Base-by-base conservation (phyloP, 495 filamentous ascomycete species). In the Penicillium dipodomyicola region DNA sequence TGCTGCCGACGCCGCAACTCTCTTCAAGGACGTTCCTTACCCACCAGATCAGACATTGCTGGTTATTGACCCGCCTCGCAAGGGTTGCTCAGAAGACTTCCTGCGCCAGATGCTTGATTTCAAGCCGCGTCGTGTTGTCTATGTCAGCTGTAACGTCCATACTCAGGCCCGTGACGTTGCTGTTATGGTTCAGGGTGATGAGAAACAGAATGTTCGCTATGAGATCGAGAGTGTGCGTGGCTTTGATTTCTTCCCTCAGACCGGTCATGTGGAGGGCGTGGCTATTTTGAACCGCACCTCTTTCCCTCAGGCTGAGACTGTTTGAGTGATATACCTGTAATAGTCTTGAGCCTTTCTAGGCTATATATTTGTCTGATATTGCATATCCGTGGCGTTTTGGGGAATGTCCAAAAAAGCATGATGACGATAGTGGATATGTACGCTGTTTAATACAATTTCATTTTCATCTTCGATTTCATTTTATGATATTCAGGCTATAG, bases 241-340 rank as follows among this genome's bases (percentile, higher is more conserved):
- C 5, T 97, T 97, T 67, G 94, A 98, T 65, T 98, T 98, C 76
- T 98, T 98, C 72, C 94, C 94, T 44, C 94, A 97, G 80, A 97
- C 94, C 23, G 85, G 91, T 6, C 94, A 98, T 80, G 94, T 97
- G 0, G 94, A 98, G 71, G 89, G 94, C 41, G 91, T 97, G 53
- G 94, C 89, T 33, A 84, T 97, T 27, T 70, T 97, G 61, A 79
- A 78, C 61, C 70, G 69, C 37, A 65, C 64, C 41, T 46, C 52
- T 15, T 63, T 64, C 41, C 64, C 62, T 41, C 58, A 57, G 54
- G 52, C 15, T 5, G 54, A 62, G 22, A 27, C 17, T 15, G 30
- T 15, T 25, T 42, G 30, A 48, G 32, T 23, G 25, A 17, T 33
- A 22, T 19, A 1, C 19, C n/a, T 23, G 39, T 42, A 43, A 45